A percentile compares a stretch with the other conserved stretches of the same genome.
Evolutionary conservation across 805 yeast species (phyloP).

Genomic region (Wickerhamomyces sydowiorum): DNA sequence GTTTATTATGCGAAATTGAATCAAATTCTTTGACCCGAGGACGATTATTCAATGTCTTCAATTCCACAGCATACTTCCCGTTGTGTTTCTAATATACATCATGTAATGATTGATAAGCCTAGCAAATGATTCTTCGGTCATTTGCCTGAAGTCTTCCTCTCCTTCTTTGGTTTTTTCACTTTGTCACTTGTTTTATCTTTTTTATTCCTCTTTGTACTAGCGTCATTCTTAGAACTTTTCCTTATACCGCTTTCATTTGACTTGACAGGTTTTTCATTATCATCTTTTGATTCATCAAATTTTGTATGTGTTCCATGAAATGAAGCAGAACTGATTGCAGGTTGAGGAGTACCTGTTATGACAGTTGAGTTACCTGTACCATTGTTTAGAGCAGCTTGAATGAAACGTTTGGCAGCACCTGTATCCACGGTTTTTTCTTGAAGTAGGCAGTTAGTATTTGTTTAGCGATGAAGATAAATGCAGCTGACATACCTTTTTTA

Average conservation of each 20-base stretch:
- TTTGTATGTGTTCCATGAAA: slow-evolving; percentile 51
- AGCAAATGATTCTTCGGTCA: too few relatives aligned
- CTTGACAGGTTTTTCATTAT: slow-evolving; percentile 6
- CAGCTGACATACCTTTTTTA: slow-evolving; percentile 9
- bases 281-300: slow-evolving; percentile 27
- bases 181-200: neutral
- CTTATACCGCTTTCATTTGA: slow-evolving; percentile 3
- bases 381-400: slow-evolving; percentile 39
- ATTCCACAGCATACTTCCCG: too few relatives aligned
- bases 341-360: slow-evolving; percentile 23
- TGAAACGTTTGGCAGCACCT: slow-evolving; percentile 40
- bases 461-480: neutral
- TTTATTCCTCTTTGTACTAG: slow-evolving; percentile 2
- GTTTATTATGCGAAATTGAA: too few relatives aligned
- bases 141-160: neutral
- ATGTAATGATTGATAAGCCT: too few relatives aligned
- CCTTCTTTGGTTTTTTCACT: neutral
- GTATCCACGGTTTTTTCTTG: slow-evolving; percentile 25
- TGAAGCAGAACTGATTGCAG: slow-evolving; percentile 48
- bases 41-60: too few relatives aligned
- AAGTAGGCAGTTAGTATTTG: neutral
- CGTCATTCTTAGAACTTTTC: slow-evolving; percentile 6
- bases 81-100: too few relatives aligned
- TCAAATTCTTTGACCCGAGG: too few relatives aligned
- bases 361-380: slow-evolving; percentile 13